Conservation (phyloP, 352 stramenopile genomes). For the Phytopythium montanum region DNA sequence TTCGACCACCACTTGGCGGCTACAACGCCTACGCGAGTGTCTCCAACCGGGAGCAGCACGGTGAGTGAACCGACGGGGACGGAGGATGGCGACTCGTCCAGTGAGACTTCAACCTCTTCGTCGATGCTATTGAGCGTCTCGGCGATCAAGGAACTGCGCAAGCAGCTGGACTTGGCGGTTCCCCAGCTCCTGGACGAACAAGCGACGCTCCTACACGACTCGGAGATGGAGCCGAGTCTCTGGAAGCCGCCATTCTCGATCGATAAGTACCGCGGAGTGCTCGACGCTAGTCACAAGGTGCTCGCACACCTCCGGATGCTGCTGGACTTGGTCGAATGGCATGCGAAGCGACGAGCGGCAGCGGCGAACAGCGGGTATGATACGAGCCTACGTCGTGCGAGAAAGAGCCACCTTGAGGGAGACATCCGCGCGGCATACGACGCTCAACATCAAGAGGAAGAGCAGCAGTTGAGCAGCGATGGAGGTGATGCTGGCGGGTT, state of each 20-base stretch:
- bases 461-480: neutral
- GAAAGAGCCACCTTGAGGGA: constrained; percentile 26
- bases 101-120: neutral
- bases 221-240: constrained; percentile 42
- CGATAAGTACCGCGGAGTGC: constrained; percentile 45
- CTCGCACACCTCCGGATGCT: constrained; percentile 55
- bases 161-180: constrained; percentile 30
- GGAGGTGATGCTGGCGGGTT: neutral
- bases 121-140: constrained; percentile 18
- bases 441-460: constrained; percentile 18
- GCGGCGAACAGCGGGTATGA: constrained; percentile 18
- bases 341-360: constrained; percentile 22
- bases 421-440: constrained; percentile 24
- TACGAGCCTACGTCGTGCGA: constrained; percentile 19
- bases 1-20: constrained; percentile 54
- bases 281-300: constrained; percentile 43
- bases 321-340: constrained; percentile 64
- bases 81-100: constrained; percentile 13
- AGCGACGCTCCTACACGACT: constrained; percentile 45
- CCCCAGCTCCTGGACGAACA: constrained; percentile 40
- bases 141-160: constrained; percentile 32
- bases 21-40: constrained; percentile 16
- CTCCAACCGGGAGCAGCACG: neutral
- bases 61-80: constrained; percentile 1
- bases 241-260: constrained; percentile 52